A percentile compares a stretch with the other conserved stretches of the same genome.
These are phyloP conservation scores for Claviceps monticola DNA, from an alignment of 2,329 filamentous ascomycete genomes.

Conservation along the genomic window DNA sequence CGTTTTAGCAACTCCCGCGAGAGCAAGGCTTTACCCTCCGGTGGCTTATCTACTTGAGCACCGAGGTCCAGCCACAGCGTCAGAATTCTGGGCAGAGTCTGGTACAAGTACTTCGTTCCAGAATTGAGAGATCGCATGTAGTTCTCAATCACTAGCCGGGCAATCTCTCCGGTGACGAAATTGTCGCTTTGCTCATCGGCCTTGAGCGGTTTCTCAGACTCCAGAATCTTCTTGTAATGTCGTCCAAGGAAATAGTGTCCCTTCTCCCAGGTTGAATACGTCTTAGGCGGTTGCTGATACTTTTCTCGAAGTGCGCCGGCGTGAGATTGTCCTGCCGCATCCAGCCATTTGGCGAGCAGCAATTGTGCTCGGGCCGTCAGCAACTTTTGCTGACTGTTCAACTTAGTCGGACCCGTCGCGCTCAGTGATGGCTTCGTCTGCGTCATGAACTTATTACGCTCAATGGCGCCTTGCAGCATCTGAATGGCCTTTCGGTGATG, in stretches of 20 bases:
- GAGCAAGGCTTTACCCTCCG: constrained; percentile 38
- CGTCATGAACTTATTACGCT: constrained; percentile 58
- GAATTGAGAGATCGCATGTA: constrained; percentile 76
- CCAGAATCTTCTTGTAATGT: constrained; percentile 91
- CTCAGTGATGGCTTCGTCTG: constrained; percentile 24
- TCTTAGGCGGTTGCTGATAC: constrained; percentile 70
- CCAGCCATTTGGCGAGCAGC: constrained; percentile 90
- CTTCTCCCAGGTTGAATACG: constrained; percentile 71
- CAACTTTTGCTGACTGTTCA: constrained; percentile 39
- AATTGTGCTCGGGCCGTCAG: constrained; percentile 70
- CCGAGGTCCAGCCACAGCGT: constrained; percentile 93
- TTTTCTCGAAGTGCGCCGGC: constrained; percentile 64
- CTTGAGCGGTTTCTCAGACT: constrained; percentile 70
- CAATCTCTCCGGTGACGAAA: constrained; percentile 67
- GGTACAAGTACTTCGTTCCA: constrained; percentile 91
- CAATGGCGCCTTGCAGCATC: constrained; percentile 74
- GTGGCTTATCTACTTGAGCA: constrained; percentile 52
- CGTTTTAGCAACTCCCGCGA: constrained; percentile 38
- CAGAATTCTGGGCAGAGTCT: constrained; percentile 79
- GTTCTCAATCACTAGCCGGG: constrained; percentile 85
- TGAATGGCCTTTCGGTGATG: constrained; percentile 93
- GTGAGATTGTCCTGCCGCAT: constrained; percentile 85
- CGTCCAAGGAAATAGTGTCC: constrained; percentile 94
- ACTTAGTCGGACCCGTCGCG: constrained; percentile 18
- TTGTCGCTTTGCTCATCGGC: constrained; percentile 63